A percentile compares a stretch with the other conserved stretches of the same genome.
These are phyloP conservation scores for Neurospora sp. DNA, from an alignment of 2,329 filamentous ascomycete genomes.

Conservation along the genomic window DNA sequence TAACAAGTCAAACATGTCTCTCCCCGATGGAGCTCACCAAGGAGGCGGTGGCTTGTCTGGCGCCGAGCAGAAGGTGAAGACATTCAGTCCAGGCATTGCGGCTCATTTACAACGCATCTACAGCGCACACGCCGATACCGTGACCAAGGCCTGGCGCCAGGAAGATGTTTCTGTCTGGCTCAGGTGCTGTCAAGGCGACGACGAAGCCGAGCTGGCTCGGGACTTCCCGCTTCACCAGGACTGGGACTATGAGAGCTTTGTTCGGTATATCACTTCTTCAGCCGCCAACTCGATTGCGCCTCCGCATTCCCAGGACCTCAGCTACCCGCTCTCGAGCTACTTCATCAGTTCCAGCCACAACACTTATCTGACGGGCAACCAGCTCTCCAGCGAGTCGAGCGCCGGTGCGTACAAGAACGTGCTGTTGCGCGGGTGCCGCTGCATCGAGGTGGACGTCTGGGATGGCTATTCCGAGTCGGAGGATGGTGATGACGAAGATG, in stretches of 20 bases:
- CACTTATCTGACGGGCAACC: slow-evolving; percentile 82
- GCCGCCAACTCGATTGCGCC: slow-evolving; percentile 33
- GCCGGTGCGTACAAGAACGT: slow-evolving; percentile 81
- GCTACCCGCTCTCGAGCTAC: slow-evolving; percentile 78
- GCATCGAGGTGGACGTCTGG: slow-evolving; percentile 94
- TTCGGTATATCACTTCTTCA: slow-evolving; percentile 46
- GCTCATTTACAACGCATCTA: slow-evolving; percentile 38
- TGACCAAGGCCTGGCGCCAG: slow-evolving; percentile 33
- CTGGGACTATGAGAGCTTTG: slow-evolving; percentile 38
- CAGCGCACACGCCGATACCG: slow-evolving; percentile 30
- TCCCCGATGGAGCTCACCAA: slow-evolving; percentile 27
- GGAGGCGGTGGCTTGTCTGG: slow-evolving; percentile 39
- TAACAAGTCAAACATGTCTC: slow-evolving; percentile 5
- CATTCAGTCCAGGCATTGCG: slow-evolving; percentile 30
- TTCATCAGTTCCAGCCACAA: slow-evolving; percentile 94
- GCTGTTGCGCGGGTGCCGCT: slow-evolving; percentile 74
- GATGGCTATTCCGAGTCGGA: slow-evolving; percentile 64
- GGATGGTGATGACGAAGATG: slow-evolving; percentile 39
- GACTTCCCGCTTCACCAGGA: slow-evolving; percentile 18
- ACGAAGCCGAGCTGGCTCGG: slow-evolving; percentile 20
- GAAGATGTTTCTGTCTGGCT: slow-evolving; percentile 37
- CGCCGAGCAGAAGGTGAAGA: slow-evolving; percentile 29
- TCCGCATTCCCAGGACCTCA: slow-evolving; percentile 40
- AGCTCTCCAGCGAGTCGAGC: slow-evolving; percentile 78
- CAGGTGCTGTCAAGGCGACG: slow-evolving; percentile 34